Base-by-base conservation (phyloP, 1,284 basidiomycete genomes). In the Ceratobasidium sp. region DNA sequence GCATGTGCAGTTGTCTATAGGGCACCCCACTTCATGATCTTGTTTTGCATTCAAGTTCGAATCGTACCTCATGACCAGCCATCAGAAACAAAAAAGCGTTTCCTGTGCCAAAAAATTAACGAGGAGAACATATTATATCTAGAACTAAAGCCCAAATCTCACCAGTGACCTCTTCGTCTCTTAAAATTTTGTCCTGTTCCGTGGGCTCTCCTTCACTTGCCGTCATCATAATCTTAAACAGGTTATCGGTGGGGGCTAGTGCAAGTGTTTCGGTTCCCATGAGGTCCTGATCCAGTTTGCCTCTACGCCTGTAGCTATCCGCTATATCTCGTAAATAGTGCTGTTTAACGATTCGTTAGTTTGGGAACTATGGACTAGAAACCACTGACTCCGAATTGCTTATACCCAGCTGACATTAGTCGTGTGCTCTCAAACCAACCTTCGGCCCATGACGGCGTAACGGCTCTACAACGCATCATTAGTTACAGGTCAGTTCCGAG, bases 1-100 rank as follows among this genome's bases (percentile, higher is more conserved):
- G 59, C 43, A 34, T 74, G 67, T 12, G 73, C 73, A 10, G 73
- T 74, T 26, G 73, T 74, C 73, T 73, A 36, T n/a, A 36, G n/a
- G n/a, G n/a, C n/a, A 57, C 26, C 16, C 23, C n/a, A n/a, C n/a
- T n/a, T n/a, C n/a, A n/a, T n/a, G n/a, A n/a, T n/a, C n/a, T n/a
- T n/a, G n/a, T n/a, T n/a, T n/a, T n/a, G n/a, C n/a, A n/a, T n/a
- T n/a, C n/a, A 32, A 55, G 30, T 34, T 3, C 18, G 3, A 18
- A 39, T n/a, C n/a, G 46, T 34, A 73, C 72, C 67, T 73, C 72
- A 48, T 73, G 72, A 2, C 72, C 72, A 14, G 72, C 72, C 21
- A 73, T 70, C 2, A 73, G 36, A 30, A 73, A 73, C 2, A 71
- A 1, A 41, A 61, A 61, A 18, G 59, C 59, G 26, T 61, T 61